Percentiles rank a stretch among this genome's conserved stretches.
Conservation (phyloP, 1,284 basidiomycete species). For the Apiotrichum akiyoshidainum region DNA sequence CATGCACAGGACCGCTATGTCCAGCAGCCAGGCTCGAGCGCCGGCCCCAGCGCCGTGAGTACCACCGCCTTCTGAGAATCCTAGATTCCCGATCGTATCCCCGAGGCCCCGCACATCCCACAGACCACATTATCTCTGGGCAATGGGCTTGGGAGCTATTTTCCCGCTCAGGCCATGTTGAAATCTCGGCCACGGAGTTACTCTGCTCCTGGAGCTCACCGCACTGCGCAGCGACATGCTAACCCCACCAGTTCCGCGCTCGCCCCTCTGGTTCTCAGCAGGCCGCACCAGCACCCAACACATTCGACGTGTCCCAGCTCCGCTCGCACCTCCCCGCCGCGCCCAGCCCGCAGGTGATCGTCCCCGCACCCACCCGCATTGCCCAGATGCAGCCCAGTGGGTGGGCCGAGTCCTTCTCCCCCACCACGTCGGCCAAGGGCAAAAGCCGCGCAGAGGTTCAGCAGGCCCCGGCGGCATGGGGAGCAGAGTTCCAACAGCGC, state of each 20-base stretch:
- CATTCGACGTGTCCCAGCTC: conserved; percentile 43
- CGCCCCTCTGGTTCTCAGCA: conserved; percentile 1
- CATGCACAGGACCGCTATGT: conserved; percentile 16
- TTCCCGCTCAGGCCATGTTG: background rate
- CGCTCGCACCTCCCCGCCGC: conserved; percentile 33
- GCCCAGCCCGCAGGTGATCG: background rate
- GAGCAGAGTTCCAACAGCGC: conserved; percentile 21
- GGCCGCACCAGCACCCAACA: conserved; percentile 5
- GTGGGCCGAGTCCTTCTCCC: conserved; percentile 27
- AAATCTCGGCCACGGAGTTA: no score
- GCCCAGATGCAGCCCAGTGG: background rate
- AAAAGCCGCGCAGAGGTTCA: conserved; percentile 14
- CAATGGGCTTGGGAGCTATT: background rate
- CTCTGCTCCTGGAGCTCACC: background rate
- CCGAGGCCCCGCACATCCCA: background rate
- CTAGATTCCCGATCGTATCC: background rate
- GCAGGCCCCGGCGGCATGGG: conserved; percentile 13
- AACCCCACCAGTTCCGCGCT: conserved; percentile 12
- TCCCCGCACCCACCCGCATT: background rate
- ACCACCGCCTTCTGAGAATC: background rate
- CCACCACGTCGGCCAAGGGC: conserved; percentile 10
- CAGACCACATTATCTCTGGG: background rate
- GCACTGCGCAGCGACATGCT: no score
- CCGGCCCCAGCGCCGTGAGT: conserved; percentile 17
- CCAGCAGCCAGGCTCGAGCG: conserved; percentile 11